These are phyloP conservation scores for Penicillium freii DNA, from an alignment of 2,329 filamentous ascomycete species.

Conservation along the genomic window DNA sequence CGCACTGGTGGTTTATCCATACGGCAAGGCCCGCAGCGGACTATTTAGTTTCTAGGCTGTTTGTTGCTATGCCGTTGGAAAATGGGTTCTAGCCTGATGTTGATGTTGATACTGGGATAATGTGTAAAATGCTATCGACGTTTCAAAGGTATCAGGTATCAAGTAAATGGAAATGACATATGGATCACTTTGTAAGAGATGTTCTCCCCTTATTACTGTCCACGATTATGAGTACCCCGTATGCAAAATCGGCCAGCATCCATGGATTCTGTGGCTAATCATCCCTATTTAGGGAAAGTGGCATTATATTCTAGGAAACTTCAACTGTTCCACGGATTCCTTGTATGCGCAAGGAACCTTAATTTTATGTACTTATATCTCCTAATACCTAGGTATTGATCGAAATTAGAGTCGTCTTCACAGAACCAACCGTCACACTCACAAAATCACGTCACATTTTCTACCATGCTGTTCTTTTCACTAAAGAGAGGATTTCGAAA, in stretches of 20 bases:
- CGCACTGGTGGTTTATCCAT: conserved; percentile 42
- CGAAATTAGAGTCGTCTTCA: not conserved
- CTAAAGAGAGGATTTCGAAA: not conserved
- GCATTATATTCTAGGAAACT: not conserved
- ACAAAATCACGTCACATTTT: not conserved
- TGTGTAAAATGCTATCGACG: not conserved
- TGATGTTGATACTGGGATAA: not conserved
- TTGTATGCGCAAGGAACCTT: no score
- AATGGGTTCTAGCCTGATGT: not conserved
- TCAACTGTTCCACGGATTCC: not conserved
- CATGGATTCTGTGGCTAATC: not conserved
- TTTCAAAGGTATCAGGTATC: no score
- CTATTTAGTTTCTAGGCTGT: conserved; percentile 37
- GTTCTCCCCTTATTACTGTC: not conserved
- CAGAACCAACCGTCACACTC: not conserved
- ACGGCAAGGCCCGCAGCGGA: conserved; percentile 43
- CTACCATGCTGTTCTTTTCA: not conserved
- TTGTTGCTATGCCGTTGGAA: not conserved
- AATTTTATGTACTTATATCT: no score
- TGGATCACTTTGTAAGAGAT: no score
- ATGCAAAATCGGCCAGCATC: not conserved
- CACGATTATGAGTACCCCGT: not conserved
- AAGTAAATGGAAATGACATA: no score
- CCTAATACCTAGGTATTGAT: not conserved
- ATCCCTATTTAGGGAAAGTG: not conserved